phyloP scores from a whole-genome alignment of 805 yeast genomes.

The Vanderwaltozyma verrucispora region DNA sequence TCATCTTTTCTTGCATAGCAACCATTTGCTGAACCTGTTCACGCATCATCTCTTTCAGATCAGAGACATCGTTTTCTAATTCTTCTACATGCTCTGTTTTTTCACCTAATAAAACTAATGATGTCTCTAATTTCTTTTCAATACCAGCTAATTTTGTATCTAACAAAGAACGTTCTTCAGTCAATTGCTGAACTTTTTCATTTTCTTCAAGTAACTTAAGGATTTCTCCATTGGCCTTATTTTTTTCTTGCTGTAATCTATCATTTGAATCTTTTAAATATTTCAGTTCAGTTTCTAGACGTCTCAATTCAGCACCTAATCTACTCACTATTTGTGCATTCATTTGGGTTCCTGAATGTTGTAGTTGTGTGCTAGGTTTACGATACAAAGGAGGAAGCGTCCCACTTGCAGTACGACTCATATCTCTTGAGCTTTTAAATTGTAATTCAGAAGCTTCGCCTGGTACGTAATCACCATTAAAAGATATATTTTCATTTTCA shows the following conservation, averaged over 20 bases:
- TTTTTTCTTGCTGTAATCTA: conserved; percentile 45
- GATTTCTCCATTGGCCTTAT: conserved; percentile 58
- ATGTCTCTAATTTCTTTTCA: conserved; percentile 39
- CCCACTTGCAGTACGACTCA: neutral
- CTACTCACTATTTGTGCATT: conserved; percentile 55
- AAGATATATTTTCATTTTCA: neutral
- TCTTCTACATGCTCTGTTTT: conserved; percentile 81
- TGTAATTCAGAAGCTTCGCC: conserved; percentile 21
- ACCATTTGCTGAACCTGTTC: conserved; percentile 84
- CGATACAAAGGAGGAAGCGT: conserved; percentile 1
- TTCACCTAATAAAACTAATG: conserved; percentile 69
- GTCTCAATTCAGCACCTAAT: conserved; percentile 64
- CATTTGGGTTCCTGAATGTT: conserved; percentile 6
- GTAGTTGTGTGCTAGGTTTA: conserved; percentile 4
- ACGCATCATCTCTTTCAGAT: conserved; percentile 73
- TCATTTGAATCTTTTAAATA: conserved; percentile 54
- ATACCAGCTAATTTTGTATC: conserved; percentile 29
- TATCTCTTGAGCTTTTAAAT: neutral
- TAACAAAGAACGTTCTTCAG: conserved; percentile 28
- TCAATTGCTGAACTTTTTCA: conserved; percentile 32
- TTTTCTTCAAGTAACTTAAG: conserved; percentile 46
- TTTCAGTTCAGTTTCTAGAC: conserved; percentile 68
- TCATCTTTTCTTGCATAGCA: conserved; percentile 37
- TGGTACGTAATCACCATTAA: conserved; percentile 14
- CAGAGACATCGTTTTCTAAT: conserved; percentile 76